phyloP scores from a whole-genome alignment of 805 yeast genomes.

The Yamadazyma phyllophila region DNA sequence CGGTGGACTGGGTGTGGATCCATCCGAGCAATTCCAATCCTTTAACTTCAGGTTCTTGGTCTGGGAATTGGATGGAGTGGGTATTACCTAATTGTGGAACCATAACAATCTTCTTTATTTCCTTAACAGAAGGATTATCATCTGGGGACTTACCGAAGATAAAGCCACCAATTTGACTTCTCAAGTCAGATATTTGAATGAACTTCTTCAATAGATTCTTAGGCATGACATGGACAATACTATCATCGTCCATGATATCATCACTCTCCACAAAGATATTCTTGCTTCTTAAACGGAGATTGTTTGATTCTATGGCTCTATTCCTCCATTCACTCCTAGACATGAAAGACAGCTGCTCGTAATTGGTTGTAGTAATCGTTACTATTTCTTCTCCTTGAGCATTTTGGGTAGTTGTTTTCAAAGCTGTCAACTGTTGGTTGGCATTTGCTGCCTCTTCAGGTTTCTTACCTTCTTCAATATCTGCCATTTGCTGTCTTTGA shows the following conservation, averaged over 20 bases:
- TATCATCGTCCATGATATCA: slow-evolving; percentile 53
- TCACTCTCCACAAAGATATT: slow-evolving; percentile 67
- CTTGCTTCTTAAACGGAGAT: slow-evolving; percentile 70
- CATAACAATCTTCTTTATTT: slow-evolving; percentile 68
- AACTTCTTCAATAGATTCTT: slow-evolving; percentile 75
- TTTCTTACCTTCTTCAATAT: slow-evolving; percentile 54
- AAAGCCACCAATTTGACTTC: slow-evolving; percentile 79
- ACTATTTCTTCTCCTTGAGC: slow-evolving; percentile 96
- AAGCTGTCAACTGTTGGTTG: slow-evolving; percentile 61
- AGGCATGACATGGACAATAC: slow-evolving; percentile 75
- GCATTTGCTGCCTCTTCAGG: slow-evolving; percentile 33
- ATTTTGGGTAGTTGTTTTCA: slow-evolving; percentile 78
- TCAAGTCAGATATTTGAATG: slow-evolving; percentile 74
- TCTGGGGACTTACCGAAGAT: slow-evolving; percentile 77
- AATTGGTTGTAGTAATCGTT: slow-evolving; percentile 86
- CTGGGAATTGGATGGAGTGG: slow-evolving; percentile 62
- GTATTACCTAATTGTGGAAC: slow-evolving; percentile 86
- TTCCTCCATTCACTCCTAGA: slow-evolving; percentile 91
- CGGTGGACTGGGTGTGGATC: slow-evolving; percentile 86
- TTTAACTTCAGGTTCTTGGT: slow-evolving; percentile 37
- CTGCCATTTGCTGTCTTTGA: slow-evolving; percentile 80
- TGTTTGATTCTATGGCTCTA: slow-evolving; percentile 75
- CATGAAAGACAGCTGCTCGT: slow-evolving; percentile 79
- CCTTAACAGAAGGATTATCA: slow-evolving; percentile 73
- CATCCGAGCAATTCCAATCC: slow-evolving; percentile 79